These are phyloP conservation scores for Oryza rufipogon DNA, from an alignment of 176 grass and related monocot genomes.

Conservation along the genomic window DNA sequence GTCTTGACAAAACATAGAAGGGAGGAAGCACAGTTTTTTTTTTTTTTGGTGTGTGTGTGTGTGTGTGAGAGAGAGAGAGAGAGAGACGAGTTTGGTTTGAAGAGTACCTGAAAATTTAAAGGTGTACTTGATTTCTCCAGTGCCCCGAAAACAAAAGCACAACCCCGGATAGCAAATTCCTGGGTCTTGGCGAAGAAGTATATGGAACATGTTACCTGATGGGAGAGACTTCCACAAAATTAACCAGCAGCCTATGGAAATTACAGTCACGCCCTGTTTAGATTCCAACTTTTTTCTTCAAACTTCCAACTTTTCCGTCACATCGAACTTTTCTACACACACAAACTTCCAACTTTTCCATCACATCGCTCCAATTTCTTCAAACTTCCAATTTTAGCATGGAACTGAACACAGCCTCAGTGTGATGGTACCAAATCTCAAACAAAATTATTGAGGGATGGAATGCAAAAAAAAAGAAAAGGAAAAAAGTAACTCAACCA, in stretches of 20 bases:
- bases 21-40: background rate
- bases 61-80: background rate
- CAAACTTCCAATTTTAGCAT: too few species aligned
- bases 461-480: slow-evolving; percentile 23
- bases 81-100: background rate
- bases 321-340: too few species aligned
- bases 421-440: background rate
- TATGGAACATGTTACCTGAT: background rate
- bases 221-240: background rate
- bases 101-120: slow-evolving; percentile 25
- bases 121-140: slow-evolving; percentile 23
- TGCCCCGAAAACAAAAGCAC: slow-evolving; percentile 14
- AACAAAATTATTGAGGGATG: background rate
- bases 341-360: too few species aligned
- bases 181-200: slow-evolving; percentile 18
- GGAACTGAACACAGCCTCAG: background rate
- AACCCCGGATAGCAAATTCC: background rate
- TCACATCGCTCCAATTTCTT: too few species aligned
- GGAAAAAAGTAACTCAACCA: background rate
- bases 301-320: too few species aligned
- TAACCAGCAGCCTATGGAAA: slow-evolving; percentile 25
- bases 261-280: background rate
- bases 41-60: background rate
- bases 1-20: background rate
- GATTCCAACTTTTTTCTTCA: too few species aligned